Conservation (phyloP, 345 rosid genomes). For the Syzygium aqueum region DNA sequence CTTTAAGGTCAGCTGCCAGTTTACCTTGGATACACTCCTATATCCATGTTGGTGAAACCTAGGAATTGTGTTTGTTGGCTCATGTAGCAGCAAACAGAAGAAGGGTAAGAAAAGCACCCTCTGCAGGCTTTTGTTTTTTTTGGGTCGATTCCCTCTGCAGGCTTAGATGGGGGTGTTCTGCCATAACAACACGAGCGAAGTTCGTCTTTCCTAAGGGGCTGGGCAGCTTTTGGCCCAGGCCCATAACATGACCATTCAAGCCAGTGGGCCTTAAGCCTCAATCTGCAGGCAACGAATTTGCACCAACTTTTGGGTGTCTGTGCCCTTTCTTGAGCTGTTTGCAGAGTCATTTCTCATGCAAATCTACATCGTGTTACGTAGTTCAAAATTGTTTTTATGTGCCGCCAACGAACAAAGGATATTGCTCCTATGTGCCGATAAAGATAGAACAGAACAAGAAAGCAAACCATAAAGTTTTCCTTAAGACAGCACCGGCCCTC, state of each 20-base stretch:
- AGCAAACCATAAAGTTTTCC: not conserved
- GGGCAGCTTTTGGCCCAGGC: not conserved
- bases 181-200: not conserved
- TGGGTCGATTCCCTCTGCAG: too few species aligned
- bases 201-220: not conserved
- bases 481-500: not conserved
- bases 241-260: rapidly evolving
- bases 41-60: not conserved
- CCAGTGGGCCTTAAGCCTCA: not conserved
- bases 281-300: not conserved
- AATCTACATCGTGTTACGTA: not conserved
- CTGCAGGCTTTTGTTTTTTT: too few species aligned
- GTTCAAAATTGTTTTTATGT: rapidly evolving
- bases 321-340: not conserved
- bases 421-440: not conserved
- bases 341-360: rapidly evolving
- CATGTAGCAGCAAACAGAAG: not conserved
- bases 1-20: not conserved
- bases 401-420: not conserved
- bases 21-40: not conserved
- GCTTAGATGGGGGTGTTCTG: not conserved
- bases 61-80: not conserved
- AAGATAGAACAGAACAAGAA: not conserved
- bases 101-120: too few species aligned
- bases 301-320: rapidly evolving